Evolutionary conservation across 2,329 filamentous ascomycete species (phyloP), one percentile per base, ranked within the genome.

Genomic region (Triangularia setosa): DNA sequence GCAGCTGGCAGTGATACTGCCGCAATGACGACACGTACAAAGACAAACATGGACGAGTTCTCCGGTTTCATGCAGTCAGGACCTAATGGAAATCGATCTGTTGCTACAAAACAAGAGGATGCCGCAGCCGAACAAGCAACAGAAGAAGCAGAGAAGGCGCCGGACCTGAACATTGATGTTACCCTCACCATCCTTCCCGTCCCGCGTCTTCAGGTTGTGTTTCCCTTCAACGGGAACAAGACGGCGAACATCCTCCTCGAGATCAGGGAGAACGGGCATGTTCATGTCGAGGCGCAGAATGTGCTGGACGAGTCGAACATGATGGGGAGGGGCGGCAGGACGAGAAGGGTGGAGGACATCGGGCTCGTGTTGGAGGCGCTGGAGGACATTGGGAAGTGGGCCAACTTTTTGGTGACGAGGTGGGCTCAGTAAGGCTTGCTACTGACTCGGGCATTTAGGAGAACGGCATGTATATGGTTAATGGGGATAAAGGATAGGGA

Each of bases 251-350:
- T 90, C 24, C 81, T 80, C 25, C 70, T 90, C 12, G 84, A 86
- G 69, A 82, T 91, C 18, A 79, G 83, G 21, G 78, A 83, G 35
- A 87, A 88, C 63, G 88, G 84, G 4, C 78, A 83, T 14, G 80
- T 90, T 3, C 78, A 83, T 18, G 78, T 91, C 35, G 75, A 81
- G 2, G 81, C 84, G 24, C 85, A 90, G 69, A 88, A 89, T 67
- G 71, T 86, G 4, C 71, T 84, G n/a, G 71, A 70, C 25, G 72
- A 72, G 61, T 64, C 55, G 35, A 73, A 72, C 54, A 40, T 28
- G 53, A 63, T 64, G 58, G 56, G 64, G 57, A 24, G 16, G 25
- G 76, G 75, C 63, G 74, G 73, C n/a, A 77, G 74, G 67, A 71
- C 72, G 59, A 69, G 82, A 14, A 76, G 73, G 14, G 75, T 75